Evolutionary conservation across 768 basidiomycete genomes (phyloP).

Genomic region (Serendipita vermifera): DNA sequence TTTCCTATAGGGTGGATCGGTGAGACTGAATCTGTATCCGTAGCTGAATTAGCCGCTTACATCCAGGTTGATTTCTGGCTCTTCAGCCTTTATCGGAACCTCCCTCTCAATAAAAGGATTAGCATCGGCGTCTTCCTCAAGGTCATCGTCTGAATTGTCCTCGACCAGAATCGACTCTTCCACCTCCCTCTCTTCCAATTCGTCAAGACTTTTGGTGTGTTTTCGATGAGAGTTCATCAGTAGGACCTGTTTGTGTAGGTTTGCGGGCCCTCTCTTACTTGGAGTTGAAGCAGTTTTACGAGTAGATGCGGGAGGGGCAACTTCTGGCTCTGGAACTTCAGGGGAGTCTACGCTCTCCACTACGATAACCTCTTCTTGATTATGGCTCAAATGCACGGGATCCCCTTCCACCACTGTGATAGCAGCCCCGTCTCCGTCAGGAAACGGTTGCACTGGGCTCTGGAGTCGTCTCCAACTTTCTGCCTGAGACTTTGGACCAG

Average conservation of each 20-base stretch:
- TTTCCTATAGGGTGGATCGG: not conserved
- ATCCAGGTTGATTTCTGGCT: too few species aligned
- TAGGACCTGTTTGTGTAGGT: not conserved
- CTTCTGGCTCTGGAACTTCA: not conserved
- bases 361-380: not conserved
- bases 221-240: slow-evolving; percentile 5
- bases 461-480: not conserved
- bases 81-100: too few species aligned
- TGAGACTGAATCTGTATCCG: too few species aligned
- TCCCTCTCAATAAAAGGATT: slow-evolving; percentile 5
- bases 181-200: not conserved
- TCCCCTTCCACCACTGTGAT: not conserved
- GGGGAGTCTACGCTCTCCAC: not conserved
- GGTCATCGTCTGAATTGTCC: not conserved
- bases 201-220: not conserved
- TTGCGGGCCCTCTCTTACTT: not conserved
- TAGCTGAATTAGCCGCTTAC: too few species aligned
- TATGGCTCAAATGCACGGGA: not conserved
- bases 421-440: not conserved
- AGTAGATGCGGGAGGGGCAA: not conserved
- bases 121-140: not conserved
- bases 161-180: slow-evolving; percentile 1
- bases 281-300: not conserved
- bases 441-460: not conserved
- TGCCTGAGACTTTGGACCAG: not conserved